Base-by-base conservation (phyloP, 371 early-diverging fungal genomes). In the Mortierella sp. region DNA sequence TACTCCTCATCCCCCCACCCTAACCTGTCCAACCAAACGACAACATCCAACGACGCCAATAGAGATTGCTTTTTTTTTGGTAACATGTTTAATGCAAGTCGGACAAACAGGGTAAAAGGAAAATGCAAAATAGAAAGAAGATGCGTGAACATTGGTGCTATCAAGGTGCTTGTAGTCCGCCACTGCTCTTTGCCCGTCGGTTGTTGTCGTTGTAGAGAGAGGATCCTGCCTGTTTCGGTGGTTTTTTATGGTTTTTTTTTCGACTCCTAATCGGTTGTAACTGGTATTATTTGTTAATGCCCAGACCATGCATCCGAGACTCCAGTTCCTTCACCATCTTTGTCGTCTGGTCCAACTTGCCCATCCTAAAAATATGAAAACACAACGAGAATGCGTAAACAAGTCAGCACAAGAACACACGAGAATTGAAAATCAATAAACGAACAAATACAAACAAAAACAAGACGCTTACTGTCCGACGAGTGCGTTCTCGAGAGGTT, bases 341-440 rank as follows among this genome's bases (percentile, higher is more conserved):
- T 44, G 80, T 73, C 2, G 86, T 85, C 19, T 80, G 75, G 21
- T 82, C 82, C 77, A 85, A 38, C 24, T 82, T 77, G 24, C 78
- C 58, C 5, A 73, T 45, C 57, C 83, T 83, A 80, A 42, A 47
- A 26, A 42, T 34, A 14, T 31, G 8, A 24, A 8, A 42, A 21
- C 10, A 8, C 34, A 58, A 58, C n/a, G n/a, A 9, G 11, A 28
- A n/a, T 58, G 24, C 65, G 68, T 21, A 34, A 24, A 38, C 8
- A 24, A 38, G 38, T 68, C 16, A 68, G 44, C 19, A 68, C 31
- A 63, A 24, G 10, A 24, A 68, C 21, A 19, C 13, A 31, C 13
- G 14, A 24, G 21, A 68, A 38, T 42, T 2, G 65, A 68, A 8
- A 19, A 34, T 5, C 8, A 19, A 63, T 1, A 19, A 13, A 57